These are phyloP conservation scores for Penicillium cataractarum DNA, from an alignment of 495 filamentous ascomycete genomes.

Conservation along the genomic window DNA sequence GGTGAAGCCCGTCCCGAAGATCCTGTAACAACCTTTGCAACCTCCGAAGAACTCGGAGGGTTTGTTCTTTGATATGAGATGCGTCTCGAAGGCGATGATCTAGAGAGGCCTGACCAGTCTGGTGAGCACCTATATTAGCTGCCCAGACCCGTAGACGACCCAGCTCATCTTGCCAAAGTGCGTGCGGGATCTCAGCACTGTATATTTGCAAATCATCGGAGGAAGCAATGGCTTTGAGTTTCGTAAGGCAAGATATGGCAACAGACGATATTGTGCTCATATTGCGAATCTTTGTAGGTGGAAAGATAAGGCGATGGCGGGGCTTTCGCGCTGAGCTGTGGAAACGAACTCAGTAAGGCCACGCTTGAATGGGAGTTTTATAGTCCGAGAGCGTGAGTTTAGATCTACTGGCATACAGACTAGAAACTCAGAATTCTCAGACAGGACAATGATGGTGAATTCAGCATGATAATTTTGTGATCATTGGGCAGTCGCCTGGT, in stretches of 20 bases:
- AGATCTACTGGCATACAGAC: no score
- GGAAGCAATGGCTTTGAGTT: background rate
- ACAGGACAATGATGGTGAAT: no score
- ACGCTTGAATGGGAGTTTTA: background rate
- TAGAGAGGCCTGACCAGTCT: constrained; percentile 43
- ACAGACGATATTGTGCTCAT: background rate
- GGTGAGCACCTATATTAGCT: constrained; percentile 51
- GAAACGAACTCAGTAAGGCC: background rate
- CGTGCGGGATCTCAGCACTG: constrained; percentile 11
- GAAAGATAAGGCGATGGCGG: background rate
- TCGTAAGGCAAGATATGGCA: background rate
- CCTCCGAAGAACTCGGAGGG: background rate
- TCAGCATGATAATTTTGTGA: no score
- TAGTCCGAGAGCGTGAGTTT: no score
- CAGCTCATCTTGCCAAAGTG: constrained; percentile 36
- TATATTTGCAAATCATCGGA: background rate
- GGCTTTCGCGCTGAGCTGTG: background rate
- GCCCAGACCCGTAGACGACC: constrained; percentile 49
- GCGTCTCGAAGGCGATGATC: constrained; percentile 53
- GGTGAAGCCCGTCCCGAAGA: background rate
- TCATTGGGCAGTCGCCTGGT: background rate
- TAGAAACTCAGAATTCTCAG: no score
- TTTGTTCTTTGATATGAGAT: constrained; percentile 42
- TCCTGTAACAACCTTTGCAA: background rate
- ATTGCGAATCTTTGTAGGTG: background rate